phyloP scores from a whole-genome alignment of 805 yeast genomes.

The Metschnikowia lunata region DNA sequence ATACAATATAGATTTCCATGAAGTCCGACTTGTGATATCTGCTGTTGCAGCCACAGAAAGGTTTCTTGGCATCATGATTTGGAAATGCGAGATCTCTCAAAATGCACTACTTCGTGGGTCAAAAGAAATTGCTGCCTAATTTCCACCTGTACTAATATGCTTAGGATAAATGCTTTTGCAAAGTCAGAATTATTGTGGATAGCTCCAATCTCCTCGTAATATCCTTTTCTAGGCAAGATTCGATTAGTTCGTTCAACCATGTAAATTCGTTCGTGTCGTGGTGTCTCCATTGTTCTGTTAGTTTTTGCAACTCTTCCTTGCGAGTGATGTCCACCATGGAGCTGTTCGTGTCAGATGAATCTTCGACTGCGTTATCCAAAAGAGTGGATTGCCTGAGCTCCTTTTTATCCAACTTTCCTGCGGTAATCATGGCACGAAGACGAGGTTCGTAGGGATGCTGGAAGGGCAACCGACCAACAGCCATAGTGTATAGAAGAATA shows the following conservation, averaged over 20 bases:
- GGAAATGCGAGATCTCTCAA: too few relatives aligned
- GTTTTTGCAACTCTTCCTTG: conserved; percentile 7
- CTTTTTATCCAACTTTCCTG: conserved; percentile 55
- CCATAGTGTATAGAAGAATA: conserved; percentile 66
- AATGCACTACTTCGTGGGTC: too few relatives aligned
- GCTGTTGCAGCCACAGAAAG: too few relatives aligned
- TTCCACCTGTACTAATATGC: too few relatives aligned
- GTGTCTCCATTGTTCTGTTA: conserved; percentile 17
- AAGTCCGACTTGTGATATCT: too few relatives aligned
- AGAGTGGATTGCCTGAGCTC: conserved; percentile 42
- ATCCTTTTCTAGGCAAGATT: conserved; percentile 53
- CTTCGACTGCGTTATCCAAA: conserved; percentile 24
- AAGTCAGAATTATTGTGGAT: conserved; percentile 25
- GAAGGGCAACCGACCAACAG: conserved; percentile 74
- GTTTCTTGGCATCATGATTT: too few relatives aligned
- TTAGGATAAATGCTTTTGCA: too few relatives aligned
- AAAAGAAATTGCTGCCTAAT: too few relatives aligned
- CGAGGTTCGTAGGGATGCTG: conserved; percentile 81
- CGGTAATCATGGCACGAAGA: conserved; percentile 63
- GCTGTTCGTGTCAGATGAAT: conserved; percentile 11
- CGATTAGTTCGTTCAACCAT: conserved; percentile 35
- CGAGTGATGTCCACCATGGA: conserved; percentile 14
- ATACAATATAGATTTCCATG: too few relatives aligned
- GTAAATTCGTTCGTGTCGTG: conserved; percentile 19
- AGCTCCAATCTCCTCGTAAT: conserved; percentile 50